phyloP scores from a whole-genome alignment of 2,329 filamentous ascomycete genomes.

The Penicillium brevicompactum region DNA sequence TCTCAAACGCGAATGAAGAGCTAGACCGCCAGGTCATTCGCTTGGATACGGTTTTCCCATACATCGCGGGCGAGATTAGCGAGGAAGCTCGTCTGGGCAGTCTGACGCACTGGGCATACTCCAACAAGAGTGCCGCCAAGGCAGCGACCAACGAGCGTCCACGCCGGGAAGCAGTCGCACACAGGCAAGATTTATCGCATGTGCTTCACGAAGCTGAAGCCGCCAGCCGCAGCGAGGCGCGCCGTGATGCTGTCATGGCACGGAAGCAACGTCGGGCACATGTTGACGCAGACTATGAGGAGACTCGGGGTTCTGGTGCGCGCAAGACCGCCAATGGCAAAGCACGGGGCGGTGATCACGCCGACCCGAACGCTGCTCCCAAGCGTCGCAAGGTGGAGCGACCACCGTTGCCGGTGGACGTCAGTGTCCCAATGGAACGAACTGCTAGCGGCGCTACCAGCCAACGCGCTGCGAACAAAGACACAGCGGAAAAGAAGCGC shows the following conservation, averaged over 20 bases:
- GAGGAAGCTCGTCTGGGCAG: slow-evolving; percentile 94
- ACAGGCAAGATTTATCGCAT: slow-evolving; percentile 64
- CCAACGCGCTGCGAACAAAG: slow-evolving; percentile 55
- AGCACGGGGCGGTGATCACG: slow-evolving; percentile 39
- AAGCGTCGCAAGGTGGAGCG: slow-evolving; percentile 86
- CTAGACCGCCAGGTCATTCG: slow-evolving; percentile 81
- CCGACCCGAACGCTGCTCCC: slow-evolving; percentile 34
- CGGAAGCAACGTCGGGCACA: slow-evolving; percentile 74
- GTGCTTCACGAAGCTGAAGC: slow-evolving; percentile 81
- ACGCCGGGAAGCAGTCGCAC: slow-evolving; percentile 75
- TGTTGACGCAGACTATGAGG: slow-evolving; percentile 79
- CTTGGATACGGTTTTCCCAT: slow-evolving; percentile 82
- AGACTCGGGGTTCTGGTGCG: slow-evolving; percentile 48
- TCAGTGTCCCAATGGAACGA: slow-evolving; percentile 42
- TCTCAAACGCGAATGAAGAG: slow-evolving; percentile 87
- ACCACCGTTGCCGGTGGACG: slow-evolving; percentile 38
- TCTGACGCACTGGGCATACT: slow-evolving; percentile 92
- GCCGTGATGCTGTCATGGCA: slow-evolving; percentile 78
- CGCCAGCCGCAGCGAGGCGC: slow-evolving; percentile 78
- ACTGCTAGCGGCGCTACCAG: slow-evolving; percentile 40
- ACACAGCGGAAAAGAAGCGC: slow-evolving; percentile 70
- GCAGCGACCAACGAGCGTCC: slow-evolving; percentile 67
- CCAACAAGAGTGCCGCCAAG: slow-evolving; percentile 69
- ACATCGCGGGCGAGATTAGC: slow-evolving; percentile 85
- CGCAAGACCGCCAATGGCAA: slow-evolving; percentile 63